phyloP scores from a whole-genome alignment of 768 basidiomycete species.

The Glaciozyma antarctica region DNA sequence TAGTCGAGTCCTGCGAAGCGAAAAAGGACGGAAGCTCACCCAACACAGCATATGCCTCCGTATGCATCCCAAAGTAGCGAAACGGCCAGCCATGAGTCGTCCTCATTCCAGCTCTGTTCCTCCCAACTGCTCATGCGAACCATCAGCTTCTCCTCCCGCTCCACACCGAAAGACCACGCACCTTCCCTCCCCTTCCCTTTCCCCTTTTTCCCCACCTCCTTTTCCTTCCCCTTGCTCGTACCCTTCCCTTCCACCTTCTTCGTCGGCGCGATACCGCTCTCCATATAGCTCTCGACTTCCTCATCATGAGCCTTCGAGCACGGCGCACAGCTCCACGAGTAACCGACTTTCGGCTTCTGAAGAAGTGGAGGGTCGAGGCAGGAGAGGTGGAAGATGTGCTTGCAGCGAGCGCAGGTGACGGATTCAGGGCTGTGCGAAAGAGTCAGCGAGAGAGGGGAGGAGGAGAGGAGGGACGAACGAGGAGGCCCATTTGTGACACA shows the following conservation, averaged over 20 bases:
- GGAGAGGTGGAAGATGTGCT: conserved; percentile 85
- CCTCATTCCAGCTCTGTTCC: neutral
- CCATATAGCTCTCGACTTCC: conserved; percentile 37
- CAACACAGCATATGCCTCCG: conserved; percentile 25
- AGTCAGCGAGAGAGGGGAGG: conserved; percentile 14
- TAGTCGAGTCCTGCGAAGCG: neutral
- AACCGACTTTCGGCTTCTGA: conserved; percentile 87
- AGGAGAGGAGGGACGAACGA: conserved; percentile 49
- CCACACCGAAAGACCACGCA: neutral
- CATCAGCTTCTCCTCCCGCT: neutral
- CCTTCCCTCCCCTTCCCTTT: conserved; percentile 22
- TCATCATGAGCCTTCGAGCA: conserved; percentile 74
- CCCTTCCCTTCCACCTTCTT: conserved; percentile 3
- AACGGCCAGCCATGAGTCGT: conserved; percentile 63
- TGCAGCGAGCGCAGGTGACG: conserved; percentile 83
- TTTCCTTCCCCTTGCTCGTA: conserved; percentile 5
- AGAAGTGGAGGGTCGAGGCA: conserved; percentile 85
- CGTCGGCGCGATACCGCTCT: conserved; percentile 7
- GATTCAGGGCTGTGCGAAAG: conserved; percentile 56
- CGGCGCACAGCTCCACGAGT: conserved; percentile 94
- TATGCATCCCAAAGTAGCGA: conserved; percentile 60
- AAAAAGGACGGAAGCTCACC: conserved; percentile 2
- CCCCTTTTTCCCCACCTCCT: conserved; percentile 14
- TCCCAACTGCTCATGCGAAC: neutral
- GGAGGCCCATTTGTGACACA: conserved; percentile 81